Conservation (phyloP, 805 yeast genomes). For the Schwanniomyces vanrijiae region DNA sequence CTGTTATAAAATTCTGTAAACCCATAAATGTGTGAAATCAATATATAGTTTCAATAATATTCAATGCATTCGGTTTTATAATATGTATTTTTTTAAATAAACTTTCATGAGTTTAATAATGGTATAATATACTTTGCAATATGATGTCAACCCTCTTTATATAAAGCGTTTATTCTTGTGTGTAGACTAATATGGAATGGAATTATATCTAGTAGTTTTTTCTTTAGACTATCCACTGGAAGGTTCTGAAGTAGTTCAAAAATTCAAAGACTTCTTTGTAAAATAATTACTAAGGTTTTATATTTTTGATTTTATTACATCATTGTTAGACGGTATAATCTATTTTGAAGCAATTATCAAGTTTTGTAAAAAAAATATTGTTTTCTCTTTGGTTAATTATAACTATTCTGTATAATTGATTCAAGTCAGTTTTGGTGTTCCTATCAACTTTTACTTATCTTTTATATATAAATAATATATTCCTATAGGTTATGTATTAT, state of each 20-base stretch:
- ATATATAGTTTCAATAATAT: too few species aligned
- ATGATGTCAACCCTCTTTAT: too few species aligned
- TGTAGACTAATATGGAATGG: too few species aligned
- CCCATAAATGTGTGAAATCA: too few species aligned
- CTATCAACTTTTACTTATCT: constrained; percentile 61
- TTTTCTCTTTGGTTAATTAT: constrained; percentile 64
- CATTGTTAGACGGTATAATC: constrained; percentile 60
- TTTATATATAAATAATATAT: constrained; percentile 73
- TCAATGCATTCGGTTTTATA: too few species aligned
- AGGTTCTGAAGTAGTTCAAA: constrained; percentile 29
- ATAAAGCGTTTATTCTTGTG: too few species aligned
- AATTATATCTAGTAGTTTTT: constrained; percentile 32
- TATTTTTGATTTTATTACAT: constrained; percentile 57
- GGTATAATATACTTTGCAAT: too few species aligned
- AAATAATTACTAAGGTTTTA: constrained; percentile 35
- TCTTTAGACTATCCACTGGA: constrained; percentile 44
- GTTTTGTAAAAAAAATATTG: constrained; percentile 45
- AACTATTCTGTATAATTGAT: constrained; percentile 67
- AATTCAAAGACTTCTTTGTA: constrained; percentile 20
- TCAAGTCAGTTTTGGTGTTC: constrained; percentile 40
- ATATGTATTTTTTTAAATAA: too few species aligned
- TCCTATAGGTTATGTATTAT: constrained; percentile 57
- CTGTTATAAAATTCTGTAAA: too few species aligned
- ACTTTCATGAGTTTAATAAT: too few species aligned
- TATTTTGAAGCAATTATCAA: constrained; percentile 53